Percentiles rank a stretch among this genome's conserved stretches.
phyloP scores from a whole-genome alignment of 305 asterid genomes.

The Nicotiana rustica region DNA sequence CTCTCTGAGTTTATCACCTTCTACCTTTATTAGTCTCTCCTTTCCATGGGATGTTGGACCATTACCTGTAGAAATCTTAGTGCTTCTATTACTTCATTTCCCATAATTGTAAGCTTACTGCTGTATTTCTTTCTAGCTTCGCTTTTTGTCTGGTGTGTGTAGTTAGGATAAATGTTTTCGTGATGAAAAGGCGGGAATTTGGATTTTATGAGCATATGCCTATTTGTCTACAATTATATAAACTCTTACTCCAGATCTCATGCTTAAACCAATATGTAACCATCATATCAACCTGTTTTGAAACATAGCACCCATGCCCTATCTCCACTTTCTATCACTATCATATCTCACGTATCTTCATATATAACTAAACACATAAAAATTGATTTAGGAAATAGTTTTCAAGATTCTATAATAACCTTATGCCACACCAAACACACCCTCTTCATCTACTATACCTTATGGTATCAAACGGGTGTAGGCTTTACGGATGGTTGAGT shows the following conservation, averaged over 20 bases:
- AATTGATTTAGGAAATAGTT: neutral
- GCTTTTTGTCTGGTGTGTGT: slow-evolving; percentile 17
- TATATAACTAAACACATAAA: neutral
- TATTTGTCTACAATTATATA: neutral
- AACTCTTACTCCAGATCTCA: slow-evolving; percentile 1
- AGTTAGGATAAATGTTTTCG: neutral
- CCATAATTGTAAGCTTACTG: slow-evolving; percentile 24
- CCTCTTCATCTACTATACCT: slow-evolving; percentile 20
- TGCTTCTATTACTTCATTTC: slow-evolving; percentile 1
- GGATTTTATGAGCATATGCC: neutral
- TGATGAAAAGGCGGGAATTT: slow-evolving; percentile 7
- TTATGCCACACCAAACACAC: neutral
- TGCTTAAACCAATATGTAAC: neutral
- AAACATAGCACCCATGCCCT: neutral
- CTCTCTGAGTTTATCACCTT: neutral
- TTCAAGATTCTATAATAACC: neutral
- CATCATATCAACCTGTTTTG: slow-evolving; percentile 7
- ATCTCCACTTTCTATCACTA: slow-evolving; percentile 17
- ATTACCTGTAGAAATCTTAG: slow-evolving; percentile 22
- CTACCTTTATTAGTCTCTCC: neutral
- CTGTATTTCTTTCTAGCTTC: neutral
- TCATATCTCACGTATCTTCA: slow-evolving; percentile 13
- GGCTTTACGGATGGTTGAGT: neutral
- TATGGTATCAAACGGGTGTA: neutral
- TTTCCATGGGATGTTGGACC: slow-evolving; percentile 26